These are phyloP conservation scores for Fraxinus dipetala DNA, from an alignment of 305 asterid genomes.

Conservation along the genomic window DNA sequence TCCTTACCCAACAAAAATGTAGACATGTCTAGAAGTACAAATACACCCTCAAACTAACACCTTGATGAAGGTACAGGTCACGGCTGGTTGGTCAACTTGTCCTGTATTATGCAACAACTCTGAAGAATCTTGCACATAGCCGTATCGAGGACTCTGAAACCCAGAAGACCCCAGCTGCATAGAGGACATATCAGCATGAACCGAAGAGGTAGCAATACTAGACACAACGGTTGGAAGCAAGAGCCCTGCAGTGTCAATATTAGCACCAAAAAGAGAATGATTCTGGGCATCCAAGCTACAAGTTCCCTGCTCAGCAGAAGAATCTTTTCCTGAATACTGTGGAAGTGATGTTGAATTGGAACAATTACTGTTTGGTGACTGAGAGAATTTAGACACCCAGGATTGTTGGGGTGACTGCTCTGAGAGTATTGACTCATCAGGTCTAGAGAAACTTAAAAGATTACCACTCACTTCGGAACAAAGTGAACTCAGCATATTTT, in stretches of 20 bases:
- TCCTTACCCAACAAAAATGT: not conserved
- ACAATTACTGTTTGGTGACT: conserved; percentile 39
- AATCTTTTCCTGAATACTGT: conserved; percentile 58
- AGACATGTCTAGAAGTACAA: not conserved
- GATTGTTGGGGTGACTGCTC: conserved; percentile 68
- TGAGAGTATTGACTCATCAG: conserved; percentile 50
- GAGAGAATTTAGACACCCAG: conserved; percentile 57
- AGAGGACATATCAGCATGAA: conserved; percentile 57
- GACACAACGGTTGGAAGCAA: conserved; percentile 68
- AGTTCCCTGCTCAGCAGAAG: conserved; percentile 51
- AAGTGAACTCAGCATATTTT: conserved; percentile 64
- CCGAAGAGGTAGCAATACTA: conserved; percentile 46
- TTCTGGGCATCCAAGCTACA: conserved; percentile 58
- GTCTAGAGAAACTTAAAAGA: conserved; percentile 53
- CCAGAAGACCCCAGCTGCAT: conserved; percentile 60
- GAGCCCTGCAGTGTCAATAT: conserved; percentile 63
- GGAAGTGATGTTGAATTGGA: conserved; percentile 46
- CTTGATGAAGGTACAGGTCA: conserved; percentile 68
- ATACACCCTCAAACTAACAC: conserved; percentile 32
- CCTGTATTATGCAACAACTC: conserved; percentile 61
- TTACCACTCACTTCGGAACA: conserved; percentile 64
- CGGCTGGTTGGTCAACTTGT: conserved; percentile 58
- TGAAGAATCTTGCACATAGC: conserved; percentile 56
- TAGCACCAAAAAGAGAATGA: conserved; percentile 60
- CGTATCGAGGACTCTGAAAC: conserved; percentile 58